Percentiles rank a stretch among this genome's conserved stretches.
Evolutionary conservation across 169 alveolate genomes (phyloP).

Genomic region (Plasmodium gaboni): DNA sequence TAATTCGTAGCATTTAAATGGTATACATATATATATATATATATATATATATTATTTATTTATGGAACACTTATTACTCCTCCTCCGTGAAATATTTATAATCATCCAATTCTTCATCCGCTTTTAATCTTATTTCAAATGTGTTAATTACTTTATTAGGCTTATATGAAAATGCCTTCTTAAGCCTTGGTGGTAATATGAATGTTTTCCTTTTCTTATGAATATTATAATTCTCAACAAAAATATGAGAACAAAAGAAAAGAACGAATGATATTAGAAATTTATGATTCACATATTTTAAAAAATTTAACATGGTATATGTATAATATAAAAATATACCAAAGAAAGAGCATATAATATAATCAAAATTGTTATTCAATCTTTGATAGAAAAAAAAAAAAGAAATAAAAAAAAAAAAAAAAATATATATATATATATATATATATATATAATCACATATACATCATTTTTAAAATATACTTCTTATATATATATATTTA

Average conservation of each 20-base stretch:
- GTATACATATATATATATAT: conserved; percentile 7
- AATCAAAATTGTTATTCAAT: neutral
- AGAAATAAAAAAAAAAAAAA: neutral
- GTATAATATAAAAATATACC: neutral
- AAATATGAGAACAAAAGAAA: neutral
- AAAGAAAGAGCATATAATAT: neutral
- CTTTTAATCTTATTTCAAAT: conserved; percentile 9
- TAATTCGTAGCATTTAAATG: neutral
- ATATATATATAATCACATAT: no score
- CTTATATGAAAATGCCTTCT: neutral
- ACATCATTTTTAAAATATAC: no score
- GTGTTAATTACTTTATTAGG: neutral
- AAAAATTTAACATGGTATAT: conserved; percentile 24
- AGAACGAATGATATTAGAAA: neutral
- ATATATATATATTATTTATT: neutral
- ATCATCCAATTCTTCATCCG: conserved; percentile 62
- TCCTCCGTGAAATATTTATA: conserved; percentile 62
- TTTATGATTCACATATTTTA: conserved; percentile 17
- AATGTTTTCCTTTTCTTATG: neutral
- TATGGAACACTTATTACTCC: conserved; percentile 30
- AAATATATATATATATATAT: neutral
- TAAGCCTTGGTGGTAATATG: conserved; percentile 1
- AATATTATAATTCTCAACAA: conserved; percentile 7
- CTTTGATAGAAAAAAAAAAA: neutral
- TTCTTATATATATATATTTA: no score